Base-by-base conservation (phyloP, 352 stramenopile species). In the Phytophthora boehmeriae region DNA sequence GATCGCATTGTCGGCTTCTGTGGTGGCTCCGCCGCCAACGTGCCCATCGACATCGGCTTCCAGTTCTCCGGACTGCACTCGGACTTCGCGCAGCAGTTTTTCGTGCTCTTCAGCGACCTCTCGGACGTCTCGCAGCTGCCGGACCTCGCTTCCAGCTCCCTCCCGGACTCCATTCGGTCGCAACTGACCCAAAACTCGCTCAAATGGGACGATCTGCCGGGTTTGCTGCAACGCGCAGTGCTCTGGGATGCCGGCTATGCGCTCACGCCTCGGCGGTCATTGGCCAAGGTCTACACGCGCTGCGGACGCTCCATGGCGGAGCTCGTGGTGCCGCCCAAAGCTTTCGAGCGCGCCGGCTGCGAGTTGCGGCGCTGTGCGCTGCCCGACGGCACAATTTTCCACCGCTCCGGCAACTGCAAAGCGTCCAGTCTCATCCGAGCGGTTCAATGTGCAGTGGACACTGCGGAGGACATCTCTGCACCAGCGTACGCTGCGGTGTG, bases 221-320 rank as follows among this genome's bases (percentile, higher is more conserved):
- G 81, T 0, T 54, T 91, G 1, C 59, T 90, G 2, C 83, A 93
- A 45, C 75, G 79, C 13, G 80, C 81, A 5, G 56, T 93, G 36
- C 61, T 93, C 5, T 93, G 83, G 81, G 79, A 93, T 50, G 68
- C 70, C 0, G 83, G 83, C 34, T 93, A 85, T 60, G 80, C 73
- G 17, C 53, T 89, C 11, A 76, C 78, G 4, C 53, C 59, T 16
- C 51, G 70, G 20, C 57, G 68, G 20, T 10, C 46, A 8, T 55
- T 92, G 23, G 46, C 64, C 32, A 73, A 65, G 28, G 73, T 90
- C n/a, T 86, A 83, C 51, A 90, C 83, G 35, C 78, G 80, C 25
- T 88, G 76, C 51, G 71, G 71, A 0, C 80, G 81, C 28, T 80
- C 76, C 22, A 93, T 93, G 83, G 75, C 73, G 8, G 71, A 90